A percentile compares a stretch with the other conserved stretches of the same genome.
Conservation (phyloP, 2,329 filamentous ascomycete genomes). For the Apiospora hydei region DNA sequence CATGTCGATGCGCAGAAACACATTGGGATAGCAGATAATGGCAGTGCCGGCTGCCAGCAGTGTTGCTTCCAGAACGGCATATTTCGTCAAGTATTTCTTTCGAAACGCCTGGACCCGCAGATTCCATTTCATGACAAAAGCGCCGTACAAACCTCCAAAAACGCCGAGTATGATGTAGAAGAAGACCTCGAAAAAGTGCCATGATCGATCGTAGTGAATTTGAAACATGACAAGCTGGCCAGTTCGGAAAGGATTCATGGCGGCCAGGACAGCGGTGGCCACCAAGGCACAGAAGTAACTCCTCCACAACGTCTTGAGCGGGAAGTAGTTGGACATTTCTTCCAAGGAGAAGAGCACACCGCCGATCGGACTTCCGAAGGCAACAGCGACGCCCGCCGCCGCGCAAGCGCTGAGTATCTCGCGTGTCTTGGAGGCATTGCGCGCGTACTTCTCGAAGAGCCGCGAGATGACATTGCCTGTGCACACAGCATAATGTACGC, state of each 20-base stretch:
- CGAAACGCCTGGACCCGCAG: slow-evolving; percentile 88
- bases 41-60: slow-evolving; percentile 84
- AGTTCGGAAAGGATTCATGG: slow-evolving; percentile 97
- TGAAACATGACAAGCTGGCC: slow-evolving; percentile 99
- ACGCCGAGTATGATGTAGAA: slow-evolving; percentile 93
- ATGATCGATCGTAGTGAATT: slow-evolving; percentile 91
- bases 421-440: slow-evolving; percentile 90
- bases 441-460: slow-evolving; percentile 89
- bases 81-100: slow-evolving; percentile 86
- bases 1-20: slow-evolving; percentile 96
- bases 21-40: slow-evolving; percentile 95
- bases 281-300: slow-evolving; percentile 98
- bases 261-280: slow-evolving; percentile 88
- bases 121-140: slow-evolving; percentile 98
- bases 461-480: slow-evolving; percentile 96
- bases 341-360: slow-evolving; percentile 96
- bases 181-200: slow-evolving; percentile 96
- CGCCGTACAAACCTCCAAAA: slow-evolving; percentile 94
- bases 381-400: slow-evolving; percentile 92
- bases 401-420: slow-evolving; percentile 96
- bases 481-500: slow-evolving; percentile 98
- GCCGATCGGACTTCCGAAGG: slow-evolving; percentile 96
- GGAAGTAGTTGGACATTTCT: slow-evolving; percentile 97
- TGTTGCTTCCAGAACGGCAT: slow-evolving; percentile 86
- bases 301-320: slow-evolving; percentile 95